phyloP scores from a whole-genome alignment of 1,284 basidiomycete species.

The Rhizoctonia solani region DNA sequence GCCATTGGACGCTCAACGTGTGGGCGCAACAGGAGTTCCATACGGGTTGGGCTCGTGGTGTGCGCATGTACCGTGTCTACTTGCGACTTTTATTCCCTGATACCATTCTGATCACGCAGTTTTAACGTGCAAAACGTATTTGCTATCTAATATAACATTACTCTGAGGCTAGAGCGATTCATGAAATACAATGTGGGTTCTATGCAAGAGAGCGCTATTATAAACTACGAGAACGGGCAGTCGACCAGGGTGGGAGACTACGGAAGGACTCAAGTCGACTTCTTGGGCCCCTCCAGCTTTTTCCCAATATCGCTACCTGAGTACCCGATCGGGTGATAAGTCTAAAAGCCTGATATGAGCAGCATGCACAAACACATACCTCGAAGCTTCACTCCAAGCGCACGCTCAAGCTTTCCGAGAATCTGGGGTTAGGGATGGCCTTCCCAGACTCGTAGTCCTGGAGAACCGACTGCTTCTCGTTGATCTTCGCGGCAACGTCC shows the following conservation, averaged over 20 bases:
- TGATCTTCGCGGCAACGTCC: slow-evolving; percentile 91
- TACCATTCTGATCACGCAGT: neutral
- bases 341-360: slow-evolving; percentile 9
- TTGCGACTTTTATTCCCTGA: neutral
- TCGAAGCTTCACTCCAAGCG: slow-evolving; percentile 89
- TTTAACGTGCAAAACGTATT: neutral
- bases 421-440: slow-evolving; percentile 89
- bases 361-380: slow-evolving; percentile 54
- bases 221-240: slow-evolving; percentile 4
- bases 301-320: slow-evolving; percentile 77
- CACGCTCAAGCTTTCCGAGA: slow-evolving; percentile 89
- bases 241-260: slow-evolving; percentile 17
- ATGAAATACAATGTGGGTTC: slow-evolving; percentile 18
- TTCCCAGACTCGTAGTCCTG: slow-evolving; percentile 90
- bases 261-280: slow-evolving; percentile 43
- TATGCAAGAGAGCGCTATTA: slow-evolving; percentile 1
- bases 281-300: slow-evolving; percentile 76
- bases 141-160: neutral
- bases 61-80: neutral
- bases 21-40: no score
- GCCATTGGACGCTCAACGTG: no score
- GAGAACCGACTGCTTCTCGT: slow-evolving; percentile 85
- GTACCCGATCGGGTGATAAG: slow-evolving; percentile 2
- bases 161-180: slow-evolving; percentile 3
- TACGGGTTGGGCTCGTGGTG: slow-evolving; percentile 4